These are phyloP conservation scores for Tolypocladium tropicale DNA, from an alignment of 2,329 filamentous ascomycete genomes.

Conservation along the genomic window DNA sequence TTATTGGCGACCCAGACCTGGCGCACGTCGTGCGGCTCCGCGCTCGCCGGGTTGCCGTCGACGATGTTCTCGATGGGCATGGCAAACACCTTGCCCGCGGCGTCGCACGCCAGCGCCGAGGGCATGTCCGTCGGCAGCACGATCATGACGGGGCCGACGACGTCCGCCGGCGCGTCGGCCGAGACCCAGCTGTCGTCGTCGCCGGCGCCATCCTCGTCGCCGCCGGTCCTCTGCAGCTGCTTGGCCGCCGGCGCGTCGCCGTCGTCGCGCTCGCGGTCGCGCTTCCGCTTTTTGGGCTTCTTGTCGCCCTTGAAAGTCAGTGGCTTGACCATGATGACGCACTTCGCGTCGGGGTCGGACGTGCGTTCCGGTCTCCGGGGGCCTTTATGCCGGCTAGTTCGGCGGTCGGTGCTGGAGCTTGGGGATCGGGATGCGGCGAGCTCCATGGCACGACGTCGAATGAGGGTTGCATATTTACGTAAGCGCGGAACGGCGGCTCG, in stretches of 20 bases:
- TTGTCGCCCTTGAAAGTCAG: constrained; percentile 97
- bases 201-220: constrained; percentile 24
- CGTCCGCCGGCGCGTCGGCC: constrained; percentile 62
- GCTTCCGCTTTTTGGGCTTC: constrained; percentile 86
- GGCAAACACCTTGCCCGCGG: constrained; percentile 76
- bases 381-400: neutral
- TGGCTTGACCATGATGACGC: constrained; percentile 66
- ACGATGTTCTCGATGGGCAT: constrained; percentile 78
- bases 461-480: constrained; percentile 12
- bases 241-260: constrained; percentile 22
- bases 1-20: constrained; percentile 90
- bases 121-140: constrained; percentile 67
- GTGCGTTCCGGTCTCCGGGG: neutral
- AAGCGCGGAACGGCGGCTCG: constrained; percentile 5
- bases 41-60: constrained; percentile 69
- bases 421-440: constrained; percentile 20
- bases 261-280: constrained; percentile 37
- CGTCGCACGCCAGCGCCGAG: constrained; percentile 74
- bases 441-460: constrained; percentile 12
- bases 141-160: constrained; percentile 73
- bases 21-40: constrained; percentile 89
- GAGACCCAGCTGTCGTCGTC: constrained; percentile 88
- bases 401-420: neutral
- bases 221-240: constrained; percentile 11
- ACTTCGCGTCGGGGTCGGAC: constrained; percentile 2